Evolutionary conservation across 805 yeast species (phyloP), one percentile per base, ranked within the genome.

Genomic region (Wickerhamomyces bisporus): DNA sequence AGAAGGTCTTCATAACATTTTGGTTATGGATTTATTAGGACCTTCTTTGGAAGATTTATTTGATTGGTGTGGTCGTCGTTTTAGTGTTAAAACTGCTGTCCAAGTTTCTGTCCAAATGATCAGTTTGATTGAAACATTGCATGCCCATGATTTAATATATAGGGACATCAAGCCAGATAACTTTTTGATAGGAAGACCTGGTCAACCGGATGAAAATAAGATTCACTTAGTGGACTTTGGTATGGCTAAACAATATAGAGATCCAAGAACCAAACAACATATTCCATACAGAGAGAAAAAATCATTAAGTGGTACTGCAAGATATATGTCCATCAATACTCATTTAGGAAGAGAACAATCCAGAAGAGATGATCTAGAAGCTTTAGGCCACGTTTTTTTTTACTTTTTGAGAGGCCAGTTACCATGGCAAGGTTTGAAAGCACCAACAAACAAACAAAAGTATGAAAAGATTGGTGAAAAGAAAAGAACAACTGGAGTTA

Each of bases 401-500:
- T 93, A 93, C 65, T 93, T 93, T 63, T 64, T 91, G 48, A 77
- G 95, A 52, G 98, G 98, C 32, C 86, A 86, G 42, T 70, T 93
- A 55, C 98, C 98, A 45, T 93, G 98, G 98, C 98, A 93, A 69
- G 98, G 98, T 19, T 72, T 93, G 50, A 91, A 93, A 62, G 98
- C 98, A 6, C 96, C 96, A 48, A 89, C 96, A 29, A 93, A 93
- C 70, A 91, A 93, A 65, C 96, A 87, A 55, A 93, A 93, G 66
- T 93, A 93, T 64, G 98, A 93, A 62, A 89, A 88, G 61, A 93
- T 93, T 61, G 98, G 98, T 43, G 94, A 89, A 59, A 91, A 88
- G 68, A 93, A 93, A 61, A 87, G 89, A 65, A 73, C 87, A 3
- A 91, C 98, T 2, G 81, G 85, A 34, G 83, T 89, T 44, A 75